Percentiles rank a stretch among this genome's conserved stretches.
Conservation (phyloP, 2,329 filamentous ascomycete species). For the Daldinia sp. region DNA sequence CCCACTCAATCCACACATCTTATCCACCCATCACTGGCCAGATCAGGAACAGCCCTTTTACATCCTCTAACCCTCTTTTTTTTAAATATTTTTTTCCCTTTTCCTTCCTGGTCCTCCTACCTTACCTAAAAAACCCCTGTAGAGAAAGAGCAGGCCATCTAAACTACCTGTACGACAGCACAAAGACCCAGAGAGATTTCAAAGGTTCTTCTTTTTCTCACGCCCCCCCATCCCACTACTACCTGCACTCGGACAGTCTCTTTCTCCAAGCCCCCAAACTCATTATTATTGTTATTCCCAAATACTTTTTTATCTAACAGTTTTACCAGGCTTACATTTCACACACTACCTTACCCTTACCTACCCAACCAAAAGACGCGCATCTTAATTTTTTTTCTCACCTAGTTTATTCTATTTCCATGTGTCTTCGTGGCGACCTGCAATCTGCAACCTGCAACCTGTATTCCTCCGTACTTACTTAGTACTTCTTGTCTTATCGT, state of each 20-base stretch:
- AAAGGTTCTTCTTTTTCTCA: constrained; percentile 30
- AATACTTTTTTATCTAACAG: constrained; percentile 23
- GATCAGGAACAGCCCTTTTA: constrained; percentile 37
- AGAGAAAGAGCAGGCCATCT: constrained; percentile 15
- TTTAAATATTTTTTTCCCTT: constrained; percentile 1
- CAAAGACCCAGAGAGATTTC: constrained; percentile 33
- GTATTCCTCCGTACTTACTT: constrained; percentile 37
- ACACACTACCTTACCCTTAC: constrained; percentile 6
- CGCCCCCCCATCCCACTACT: constrained; percentile 28
- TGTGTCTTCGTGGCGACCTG: constrained; percentile 27
- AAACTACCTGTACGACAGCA: constrained; percentile 19
- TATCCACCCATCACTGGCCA: constrained; percentile 31
- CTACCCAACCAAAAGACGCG: constrained; percentile 20
- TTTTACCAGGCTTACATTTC: too few relatives aligned
- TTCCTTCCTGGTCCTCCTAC: too few relatives aligned
- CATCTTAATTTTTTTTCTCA: constrained; percentile 25
- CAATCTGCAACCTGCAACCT: constrained; percentile 27
- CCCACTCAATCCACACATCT: constrained; percentile 8
- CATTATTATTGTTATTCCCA: constrained; percentile 33
- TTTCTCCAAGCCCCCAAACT: constrained; percentile 37
- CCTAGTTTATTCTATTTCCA: constrained; percentile 20
- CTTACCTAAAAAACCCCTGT: constrained; percentile 24
- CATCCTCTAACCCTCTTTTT: constrained; percentile 20
- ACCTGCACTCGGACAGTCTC: constrained; percentile 25
- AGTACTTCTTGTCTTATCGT: constrained; percentile 41